Evolutionary conservation across 345 rosid genomes (phyloP).

Genomic region (Crucihimalaya himalaica): DNA sequence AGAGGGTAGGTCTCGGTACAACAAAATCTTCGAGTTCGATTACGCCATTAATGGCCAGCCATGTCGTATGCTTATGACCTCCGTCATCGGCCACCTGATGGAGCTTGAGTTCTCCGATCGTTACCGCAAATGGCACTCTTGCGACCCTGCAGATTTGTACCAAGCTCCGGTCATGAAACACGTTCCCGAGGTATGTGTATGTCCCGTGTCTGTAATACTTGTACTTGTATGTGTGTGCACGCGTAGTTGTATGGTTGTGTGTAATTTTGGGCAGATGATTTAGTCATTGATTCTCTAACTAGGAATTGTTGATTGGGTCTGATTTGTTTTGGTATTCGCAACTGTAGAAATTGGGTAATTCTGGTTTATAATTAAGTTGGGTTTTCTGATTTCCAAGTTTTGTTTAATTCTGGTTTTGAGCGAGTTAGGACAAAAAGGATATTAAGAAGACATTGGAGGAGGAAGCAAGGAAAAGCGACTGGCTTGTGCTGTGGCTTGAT

Average conservation of each 20-base stretch:
- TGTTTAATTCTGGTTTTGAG: constrained; percentile 16
- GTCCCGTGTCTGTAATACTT: neutral
- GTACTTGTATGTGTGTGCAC: neutral
- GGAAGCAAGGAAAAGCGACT: constrained; percentile 89
- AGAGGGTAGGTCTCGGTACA: constrained; percentile 92
- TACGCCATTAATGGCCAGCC: constrained; percentile 77
- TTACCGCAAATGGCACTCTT: constrained; percentile 93
- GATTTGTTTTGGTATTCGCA: neutral
- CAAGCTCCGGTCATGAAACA: constrained; percentile 71
- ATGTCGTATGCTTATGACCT: constrained; percentile 89
- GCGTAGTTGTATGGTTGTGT: neutral
- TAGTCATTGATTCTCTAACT: neutral
- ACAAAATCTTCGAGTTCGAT: constrained; percentile 89
- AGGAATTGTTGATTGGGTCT: constrained; percentile 4
- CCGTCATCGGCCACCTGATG: constrained; percentile 95
- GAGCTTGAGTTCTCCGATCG: constrained; percentile 93
- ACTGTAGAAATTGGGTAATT: neutral
- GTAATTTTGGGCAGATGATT: neutral
- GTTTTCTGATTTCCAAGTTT: constrained; percentile 3
- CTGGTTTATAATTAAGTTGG: neutral
- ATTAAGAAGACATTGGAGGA: constrained; percentile 90
- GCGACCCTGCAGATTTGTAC: constrained; percentile 89
- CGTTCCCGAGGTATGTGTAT: constrained; percentile 75
- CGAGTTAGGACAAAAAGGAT: constrained; percentile 72
- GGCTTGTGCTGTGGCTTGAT: constrained; percentile 98